These are phyloP conservation scores for Cairneyella variabilis DNA, from an alignment of 495 filamentous ascomycete genomes.

Conservation along the genomic window DNA sequence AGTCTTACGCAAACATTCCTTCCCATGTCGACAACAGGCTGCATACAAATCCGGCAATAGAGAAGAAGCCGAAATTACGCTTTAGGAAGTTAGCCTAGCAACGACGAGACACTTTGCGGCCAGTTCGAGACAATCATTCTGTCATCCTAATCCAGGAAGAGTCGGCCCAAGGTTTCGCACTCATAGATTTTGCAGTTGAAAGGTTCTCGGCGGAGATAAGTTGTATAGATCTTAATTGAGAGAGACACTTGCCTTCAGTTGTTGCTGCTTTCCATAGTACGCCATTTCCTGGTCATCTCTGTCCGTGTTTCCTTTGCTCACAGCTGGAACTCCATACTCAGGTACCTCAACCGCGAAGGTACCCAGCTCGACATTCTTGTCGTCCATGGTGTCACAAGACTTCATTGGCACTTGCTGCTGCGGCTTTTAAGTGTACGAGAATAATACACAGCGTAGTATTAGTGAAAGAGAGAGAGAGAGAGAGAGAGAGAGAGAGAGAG, in stretches of 20 bases:
- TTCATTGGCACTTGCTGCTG: no score
- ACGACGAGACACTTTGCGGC: no score
- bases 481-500: no score
- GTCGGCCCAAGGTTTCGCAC: no score
- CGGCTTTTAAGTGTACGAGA: no score
- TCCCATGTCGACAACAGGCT: slow-evolving; percentile 13
- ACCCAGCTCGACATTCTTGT: not conserved
- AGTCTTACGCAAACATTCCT: slow-evolving; percentile 5
- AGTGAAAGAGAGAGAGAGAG: no score
- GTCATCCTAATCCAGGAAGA: no score
- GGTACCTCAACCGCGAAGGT: not conserved
- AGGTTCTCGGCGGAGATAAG: no score
- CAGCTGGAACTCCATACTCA: not conserved
- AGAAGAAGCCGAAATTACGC: slow-evolving; percentile 13
- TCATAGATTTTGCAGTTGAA: no score
- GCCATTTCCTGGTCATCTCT: slow-evolving; percentile 11
- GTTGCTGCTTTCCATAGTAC: slow-evolving; percentile 4
- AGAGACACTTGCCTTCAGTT: slow-evolving; percentile 18
- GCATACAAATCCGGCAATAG: slow-evolving; percentile 8
- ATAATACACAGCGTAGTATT: no score
- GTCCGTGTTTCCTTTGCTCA: not conserved
- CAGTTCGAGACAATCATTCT: no score
- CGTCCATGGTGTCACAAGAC: not conserved
- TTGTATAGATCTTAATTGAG: no score
- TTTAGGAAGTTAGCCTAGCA: not conserved